A percentile compares a stretch with the other conserved stretches of the same genome.
phyloP scores from a whole-genome alignment of 768 basidiomycete genomes.

The Steccherinum ochraceum region DNA sequence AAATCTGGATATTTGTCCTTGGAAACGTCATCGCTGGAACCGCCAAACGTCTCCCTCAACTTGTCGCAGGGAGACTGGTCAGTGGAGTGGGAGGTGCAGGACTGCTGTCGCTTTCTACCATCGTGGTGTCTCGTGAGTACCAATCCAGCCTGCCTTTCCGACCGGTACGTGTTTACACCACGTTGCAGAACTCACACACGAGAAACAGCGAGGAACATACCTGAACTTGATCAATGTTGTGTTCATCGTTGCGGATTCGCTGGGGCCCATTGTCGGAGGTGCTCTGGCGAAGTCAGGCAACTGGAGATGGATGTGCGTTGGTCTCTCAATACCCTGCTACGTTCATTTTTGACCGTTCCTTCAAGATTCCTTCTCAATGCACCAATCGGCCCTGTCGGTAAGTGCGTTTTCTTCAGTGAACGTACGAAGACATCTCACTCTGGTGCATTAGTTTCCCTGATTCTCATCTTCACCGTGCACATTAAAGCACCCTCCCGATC shows the following conservation, averaged over 20 bases:
- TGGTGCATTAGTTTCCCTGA: slow-evolving; percentile 6
- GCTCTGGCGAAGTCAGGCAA: slow-evolving; percentile 10
- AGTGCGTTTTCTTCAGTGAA: too few relatives aligned
- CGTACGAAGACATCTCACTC: background rate
- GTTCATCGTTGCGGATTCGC: slow-evolving; percentile 13
- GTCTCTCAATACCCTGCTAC: too few relatives aligned
- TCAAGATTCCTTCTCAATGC: slow-evolving; percentile 12
- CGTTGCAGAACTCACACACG: slow-evolving; percentile 9
- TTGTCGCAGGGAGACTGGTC: slow-evolving; percentile 11
- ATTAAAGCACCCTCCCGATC: slow-evolving; percentile 2
- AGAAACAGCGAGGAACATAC: slow-evolving; percentile 10
- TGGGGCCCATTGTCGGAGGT: slow-evolving; percentile 11
- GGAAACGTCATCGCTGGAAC: slow-evolving; percentile 13
- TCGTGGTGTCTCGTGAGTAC: slow-evolving; percentile 12
- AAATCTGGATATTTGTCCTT: slow-evolving; percentile 12
- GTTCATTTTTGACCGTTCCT: too few relatives aligned
- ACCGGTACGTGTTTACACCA: background rate
- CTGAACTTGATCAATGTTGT: slow-evolving; percentile 13
- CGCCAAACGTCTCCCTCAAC: slow-evolving; percentile 6
- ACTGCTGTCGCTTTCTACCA: slow-evolving; percentile 10
- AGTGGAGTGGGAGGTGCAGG: slow-evolving; percentile 12
- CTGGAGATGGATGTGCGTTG: slow-evolving; percentile 13
- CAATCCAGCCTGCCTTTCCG: background rate
- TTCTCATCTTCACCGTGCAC: slow-evolving; percentile 12
- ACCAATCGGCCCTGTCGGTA: slow-evolving; percentile 10